Base-by-base conservation (phyloP, 1,284 basidiomycete genomes). In the Malassezia arunalokei region DNA sequence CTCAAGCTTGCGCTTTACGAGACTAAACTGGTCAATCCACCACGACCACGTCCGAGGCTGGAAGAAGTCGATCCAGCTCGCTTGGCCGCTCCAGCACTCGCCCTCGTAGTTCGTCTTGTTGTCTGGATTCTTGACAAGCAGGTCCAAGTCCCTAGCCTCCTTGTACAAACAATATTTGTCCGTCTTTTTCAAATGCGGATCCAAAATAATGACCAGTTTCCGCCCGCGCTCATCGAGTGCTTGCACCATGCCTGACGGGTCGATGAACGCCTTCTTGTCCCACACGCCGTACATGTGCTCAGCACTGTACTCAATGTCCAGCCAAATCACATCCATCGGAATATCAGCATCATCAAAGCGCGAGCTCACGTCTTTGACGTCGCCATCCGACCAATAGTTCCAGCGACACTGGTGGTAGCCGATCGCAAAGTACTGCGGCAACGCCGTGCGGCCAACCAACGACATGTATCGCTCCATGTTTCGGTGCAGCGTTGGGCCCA, bases 271-370 rank as follows among this genome's bases (percentile, higher is more conserved):
- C 75, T 84, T 85, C 60, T 84, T 78, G 68, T 96, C 83, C 94
- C 94, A 98, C 53, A 96, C 87, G 74, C 96, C 91, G 79, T 96
- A 98, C 75, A 90, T 87, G 76, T 95, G 89, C 45, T 90, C 87
- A 50, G 86, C 83, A 0, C 89, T 79, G 51, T 74, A 75, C 74
- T 96, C 94, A 65, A 99, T 96, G 75, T 98, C 94, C 40, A 98
- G 81, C 94, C 94, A 98, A 68, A 96, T 85, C 6, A 94, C 90
- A 68, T 96, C 94, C 33, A 96, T 82, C 0, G 94, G 92, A 49
- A 96, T 89, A 40, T 65, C 49, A 33, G 84, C 85, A 61, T 88
- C 85, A 60, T 96, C 91, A 68, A 98, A 95, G 48, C 83, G 78
- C 65, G 78, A 79, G 75, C 90, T 85, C 6, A 96, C 89, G n/a